phyloP scores from a whole-genome alignment of 805 yeast genomes.

The Myxozyma udenii region DNA sequence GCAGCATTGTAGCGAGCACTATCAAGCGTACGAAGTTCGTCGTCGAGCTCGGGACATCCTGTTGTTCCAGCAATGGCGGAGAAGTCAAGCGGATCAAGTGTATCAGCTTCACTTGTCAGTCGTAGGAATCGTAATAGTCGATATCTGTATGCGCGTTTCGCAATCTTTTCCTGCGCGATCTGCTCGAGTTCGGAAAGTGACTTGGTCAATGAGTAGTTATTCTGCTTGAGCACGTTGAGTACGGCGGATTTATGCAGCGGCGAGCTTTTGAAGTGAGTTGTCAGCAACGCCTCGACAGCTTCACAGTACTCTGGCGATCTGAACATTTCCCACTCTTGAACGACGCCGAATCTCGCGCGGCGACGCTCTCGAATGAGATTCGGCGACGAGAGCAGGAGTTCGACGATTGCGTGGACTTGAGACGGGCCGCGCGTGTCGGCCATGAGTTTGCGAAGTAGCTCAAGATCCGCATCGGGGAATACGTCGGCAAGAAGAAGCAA shows the following conservation, averaged over 20 bases:
- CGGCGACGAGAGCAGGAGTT: constrained; percentile 19
- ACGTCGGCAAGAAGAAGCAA: constrained; percentile 16
- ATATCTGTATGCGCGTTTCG: constrained; percentile 12
- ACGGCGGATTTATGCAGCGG: constrained; percentile 15
- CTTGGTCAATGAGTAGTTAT: constrained; percentile 18
- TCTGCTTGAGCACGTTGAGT: constrained; percentile 17
- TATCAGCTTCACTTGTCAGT: not conserved
- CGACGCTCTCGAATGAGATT: constrained; percentile 12
- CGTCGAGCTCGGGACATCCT: constrained; percentile 22
- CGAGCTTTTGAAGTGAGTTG: constrained; percentile 5
- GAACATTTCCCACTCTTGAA: constrained; percentile 20
- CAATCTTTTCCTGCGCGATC: constrained; percentile 5
- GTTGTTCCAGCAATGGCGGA: constrained; percentile 6
- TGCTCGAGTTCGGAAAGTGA: constrained; percentile 15
- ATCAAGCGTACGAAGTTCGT: constrained; percentile 12
- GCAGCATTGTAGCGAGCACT: constrained; percentile 3
- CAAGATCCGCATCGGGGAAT: constrained; percentile 28
- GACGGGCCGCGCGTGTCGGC: constrained; percentile 23
- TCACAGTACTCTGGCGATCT: constrained; percentile 20
- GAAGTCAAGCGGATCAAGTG: constrained; percentile 1
- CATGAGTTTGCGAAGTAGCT: constrained; percentile 19
- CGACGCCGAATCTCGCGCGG: constrained; percentile 8
- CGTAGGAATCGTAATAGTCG: constrained; percentile 10
- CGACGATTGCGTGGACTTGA: constrained; percentile 23
- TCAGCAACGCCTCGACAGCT: constrained; percentile 13